A percentile compares a stretch with the other conserved stretches of the same genome.
These are phyloP conservation scores for Sisymbrium irio DNA, from an alignment of 345 rosid genomes.

Conservation along the genomic window DNA sequence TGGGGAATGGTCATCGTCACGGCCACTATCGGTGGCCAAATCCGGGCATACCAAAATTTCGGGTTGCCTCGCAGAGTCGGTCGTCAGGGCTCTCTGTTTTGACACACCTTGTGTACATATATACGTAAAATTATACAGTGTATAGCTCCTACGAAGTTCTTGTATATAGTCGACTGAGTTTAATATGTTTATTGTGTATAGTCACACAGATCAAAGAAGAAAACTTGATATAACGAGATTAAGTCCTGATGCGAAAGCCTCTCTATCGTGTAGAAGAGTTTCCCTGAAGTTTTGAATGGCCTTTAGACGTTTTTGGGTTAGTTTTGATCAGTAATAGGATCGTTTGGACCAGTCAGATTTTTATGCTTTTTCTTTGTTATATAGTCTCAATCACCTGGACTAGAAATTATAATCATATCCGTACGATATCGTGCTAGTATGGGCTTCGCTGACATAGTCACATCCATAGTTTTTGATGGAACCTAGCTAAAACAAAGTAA, in stretches of 20 bases:
- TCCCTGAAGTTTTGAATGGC: no score
- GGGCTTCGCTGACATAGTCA: conserved; percentile 11
- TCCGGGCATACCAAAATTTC: conserved; percentile 78
- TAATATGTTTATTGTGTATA: neutral
- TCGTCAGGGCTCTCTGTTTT: conserved; percentile 54
- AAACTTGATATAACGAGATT: no score
- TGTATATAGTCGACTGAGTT: conserved; percentile 15
- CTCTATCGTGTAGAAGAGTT: no score
- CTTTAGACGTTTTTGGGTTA: neutral
- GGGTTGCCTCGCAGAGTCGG: conserved; percentile 74
- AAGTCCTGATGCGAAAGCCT: no score
- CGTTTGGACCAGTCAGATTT: no score
- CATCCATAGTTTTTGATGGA: neutral
- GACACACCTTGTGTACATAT: conserved; percentile 17
- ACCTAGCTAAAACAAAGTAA: neutral
- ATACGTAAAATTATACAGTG: neutral
- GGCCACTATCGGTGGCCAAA: conserved; percentile 80
- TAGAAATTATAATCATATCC: neutral
- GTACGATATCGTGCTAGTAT: neutral
- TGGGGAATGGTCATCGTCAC: conserved; percentile 98
- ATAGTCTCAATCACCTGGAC: neutral
- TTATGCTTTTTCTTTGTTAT: neutral
- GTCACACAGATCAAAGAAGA: neutral
- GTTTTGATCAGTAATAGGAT: no score
- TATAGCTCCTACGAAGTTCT: conserved; percentile 4